These are phyloP conservation scores for Russula olivacea DNA, from an alignment of 768 basidiomycete species.

Conservation along the genomic window DNA sequence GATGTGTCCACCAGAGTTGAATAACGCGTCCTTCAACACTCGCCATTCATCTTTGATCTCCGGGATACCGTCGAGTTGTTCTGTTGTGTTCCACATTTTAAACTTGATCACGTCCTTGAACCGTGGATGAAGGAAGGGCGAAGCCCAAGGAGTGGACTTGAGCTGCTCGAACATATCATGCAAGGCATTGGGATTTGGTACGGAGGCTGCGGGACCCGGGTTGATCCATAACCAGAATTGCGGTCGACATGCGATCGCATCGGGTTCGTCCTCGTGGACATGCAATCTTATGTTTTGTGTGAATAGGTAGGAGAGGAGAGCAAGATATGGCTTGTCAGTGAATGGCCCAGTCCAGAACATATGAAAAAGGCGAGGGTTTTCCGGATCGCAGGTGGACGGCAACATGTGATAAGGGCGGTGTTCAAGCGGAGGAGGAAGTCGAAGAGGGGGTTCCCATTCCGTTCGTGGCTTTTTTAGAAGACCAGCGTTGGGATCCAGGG, in stretches of 20 bases:
- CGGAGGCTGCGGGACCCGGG: slow-evolving; percentile 88
- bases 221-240: slow-evolving; percentile 99
- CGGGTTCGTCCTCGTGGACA: slow-evolving; percentile 43
- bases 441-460: slow-evolving; percentile 55
- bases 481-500: slow-evolving; percentile 46
- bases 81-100: slow-evolving; percentile 97
- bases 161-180: slow-evolving; percentile 80
- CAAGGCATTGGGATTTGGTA: slow-evolving; percentile 77
- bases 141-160: slow-evolving; percentile 85
- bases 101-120: slow-evolving; percentile 93
- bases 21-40: slow-evolving; percentile 62
- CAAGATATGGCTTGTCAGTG: slow-evolving; percentile 97
- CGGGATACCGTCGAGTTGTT: slow-evolving; percentile 86
- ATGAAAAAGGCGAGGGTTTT: slow-evolving; percentile 87
- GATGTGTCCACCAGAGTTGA: slow-evolving; percentile 81
- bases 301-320: slow-evolving; percentile 89
- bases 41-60: slow-evolving; percentile 93
- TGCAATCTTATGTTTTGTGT: slow-evolving; percentile 92
- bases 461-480: slow-evolving; percentile 53
- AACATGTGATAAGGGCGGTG: slow-evolving; percentile 56
- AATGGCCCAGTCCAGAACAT: slow-evolving; percentile 99
- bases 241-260: slow-evolving; percentile 67
- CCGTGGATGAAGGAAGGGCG: slow-evolving; percentile 88
- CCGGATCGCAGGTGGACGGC: slow-evolving; percentile 67
- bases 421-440: slow-evolving; percentile 44